A percentile compares a stretch with the other conserved stretches of the same genome.
Conservation (phyloP, 129 eudicot genomes). For the Ambrosia artemisiifolia region DNA sequence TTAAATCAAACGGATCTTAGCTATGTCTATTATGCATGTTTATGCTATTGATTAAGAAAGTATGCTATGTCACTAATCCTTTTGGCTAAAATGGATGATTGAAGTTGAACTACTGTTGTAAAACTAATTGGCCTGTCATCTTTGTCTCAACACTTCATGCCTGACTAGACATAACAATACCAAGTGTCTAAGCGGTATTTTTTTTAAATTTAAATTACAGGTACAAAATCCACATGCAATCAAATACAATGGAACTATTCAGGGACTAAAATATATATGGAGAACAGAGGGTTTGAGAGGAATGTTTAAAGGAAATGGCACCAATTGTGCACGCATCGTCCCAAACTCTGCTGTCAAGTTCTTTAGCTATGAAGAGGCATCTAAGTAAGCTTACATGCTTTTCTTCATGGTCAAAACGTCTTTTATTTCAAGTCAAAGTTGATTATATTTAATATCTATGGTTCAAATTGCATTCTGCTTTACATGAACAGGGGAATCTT, state of each 20-base stretch:
- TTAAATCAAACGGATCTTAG: neutral
- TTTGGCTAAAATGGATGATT: constrained; percentile 1
- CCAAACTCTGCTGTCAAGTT: constrained; percentile 98
- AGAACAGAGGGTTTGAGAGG: constrained; percentile 91
- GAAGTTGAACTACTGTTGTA: neutral
- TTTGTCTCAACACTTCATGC: neutral
- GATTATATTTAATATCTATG: neutral
- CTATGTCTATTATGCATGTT: neutral
- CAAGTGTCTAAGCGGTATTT: neutral
- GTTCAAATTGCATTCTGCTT: neutral
- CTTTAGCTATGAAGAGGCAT: constrained; percentile 98
- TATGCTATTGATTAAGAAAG: neutral
- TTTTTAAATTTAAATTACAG: constrained; percentile 33
- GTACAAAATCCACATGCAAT: constrained; percentile 93
- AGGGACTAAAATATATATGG: constrained; percentile 94
- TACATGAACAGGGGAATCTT: constrained; percentile 68
- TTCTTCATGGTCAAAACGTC: neutral
- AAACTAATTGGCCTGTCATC: constrained; percentile 5
- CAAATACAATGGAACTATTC: constrained; percentile 87
- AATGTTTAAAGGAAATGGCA: constrained; percentile 95
- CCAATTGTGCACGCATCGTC: constrained; percentile 97
- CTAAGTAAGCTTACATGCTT: constrained; percentile 53
- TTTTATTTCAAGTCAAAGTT: neutral
- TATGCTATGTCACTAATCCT: neutral
- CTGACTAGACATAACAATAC: neutral